These are phyloP conservation scores for Fusarium pininemorale DNA, from an alignment of 2,329 filamentous ascomycete species.

Conservation along the genomic window DNA sequence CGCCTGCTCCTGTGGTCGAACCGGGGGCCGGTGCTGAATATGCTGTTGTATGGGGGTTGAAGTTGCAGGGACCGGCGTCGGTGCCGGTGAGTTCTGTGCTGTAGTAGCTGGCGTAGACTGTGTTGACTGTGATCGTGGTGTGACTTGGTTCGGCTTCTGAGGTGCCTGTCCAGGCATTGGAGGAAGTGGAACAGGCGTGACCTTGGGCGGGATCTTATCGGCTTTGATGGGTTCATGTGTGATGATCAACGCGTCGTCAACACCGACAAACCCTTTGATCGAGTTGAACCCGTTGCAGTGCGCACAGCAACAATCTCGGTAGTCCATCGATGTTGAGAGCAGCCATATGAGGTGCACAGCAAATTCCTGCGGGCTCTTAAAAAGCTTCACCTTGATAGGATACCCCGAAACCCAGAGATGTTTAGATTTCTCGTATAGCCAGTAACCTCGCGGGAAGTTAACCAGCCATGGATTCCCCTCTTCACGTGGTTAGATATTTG, in stretches of 20 bases:
- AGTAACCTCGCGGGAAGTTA: constrained; percentile 57
- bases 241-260: constrained; percentile 43
- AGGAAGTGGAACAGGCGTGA: constrained; percentile 51
- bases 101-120: constrained; percentile 28
- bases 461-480: constrained; percentile 57
- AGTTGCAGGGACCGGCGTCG: constrained; percentile 17
- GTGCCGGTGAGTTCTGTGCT: constrained; percentile 31
- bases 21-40: constrained; percentile 15
- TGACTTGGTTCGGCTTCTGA: constrained; percentile 45
- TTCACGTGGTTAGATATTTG: constrained; percentile 36
- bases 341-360: constrained; percentile 63
- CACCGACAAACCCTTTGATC: constrained; percentile 33
- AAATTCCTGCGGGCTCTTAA: constrained; percentile 63
- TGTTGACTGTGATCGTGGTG: constrained; percentile 44
- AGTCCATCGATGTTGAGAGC: constrained; percentile 57
- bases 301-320: constrained; percentile 61
- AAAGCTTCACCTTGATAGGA: constrained; percentile 58
- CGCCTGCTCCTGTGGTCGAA: constrained; percentile 16
- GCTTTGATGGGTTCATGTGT: constrained; percentile 34
- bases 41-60: constrained; percentile 18
- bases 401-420: constrained; percentile 62
- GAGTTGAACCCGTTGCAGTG: constrained; percentile 54
- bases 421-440: constrained; percentile 59
- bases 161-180: constrained; percentile 46
- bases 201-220: constrained; percentile 43